phyloP scores from a whole-genome alignment of 2,329 filamentous ascomycete genomes.

The Plenodomus lindquistii region DNA sequence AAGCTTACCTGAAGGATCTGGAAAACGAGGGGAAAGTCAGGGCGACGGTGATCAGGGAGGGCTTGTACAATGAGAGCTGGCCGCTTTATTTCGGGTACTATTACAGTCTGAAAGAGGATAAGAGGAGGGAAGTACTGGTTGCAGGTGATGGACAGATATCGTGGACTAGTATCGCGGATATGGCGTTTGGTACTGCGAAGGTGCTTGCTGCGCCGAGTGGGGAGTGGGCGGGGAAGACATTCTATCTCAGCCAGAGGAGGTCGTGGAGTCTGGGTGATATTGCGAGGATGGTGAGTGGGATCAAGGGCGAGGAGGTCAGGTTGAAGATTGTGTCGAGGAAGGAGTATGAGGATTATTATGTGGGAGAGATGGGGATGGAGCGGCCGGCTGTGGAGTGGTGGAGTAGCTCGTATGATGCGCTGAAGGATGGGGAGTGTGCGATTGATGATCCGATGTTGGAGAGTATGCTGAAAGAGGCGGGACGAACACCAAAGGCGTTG shows the following conservation, averaged over 20 bases:
- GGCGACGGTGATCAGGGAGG: constrained; percentile 49
- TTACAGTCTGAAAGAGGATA: constrained; percentile 38
- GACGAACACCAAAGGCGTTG: constrained; percentile 41
- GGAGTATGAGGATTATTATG: constrained; percentile 49
- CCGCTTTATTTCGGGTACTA: constrained; percentile 54
- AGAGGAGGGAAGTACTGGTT: constrained; percentile 43
- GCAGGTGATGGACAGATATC: constrained; percentile 49
- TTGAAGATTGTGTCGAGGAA: constrained; percentile 44
- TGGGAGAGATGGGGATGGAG: constrained; percentile 41
- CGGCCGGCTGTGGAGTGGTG: constrained; percentile 50
- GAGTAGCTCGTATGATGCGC: constrained; percentile 51
- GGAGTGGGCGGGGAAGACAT: constrained; percentile 41
- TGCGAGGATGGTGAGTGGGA: constrained; percentile 32
- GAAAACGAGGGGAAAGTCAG: constrained; percentile 20
- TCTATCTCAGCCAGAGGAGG: constrained; percentile 44
- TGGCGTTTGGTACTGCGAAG: constrained; percentile 49
- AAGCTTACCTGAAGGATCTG: constrained; percentile 43
- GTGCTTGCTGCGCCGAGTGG: constrained; percentile 40
- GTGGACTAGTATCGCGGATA: constrained; percentile 51
- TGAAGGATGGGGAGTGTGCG: constrained; percentile 48
- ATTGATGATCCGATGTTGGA: constrained; percentile 50
- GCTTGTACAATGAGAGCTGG: constrained; percentile 54
- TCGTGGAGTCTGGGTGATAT: constrained; percentile 34
- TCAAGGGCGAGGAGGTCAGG: constrained; percentile 32
- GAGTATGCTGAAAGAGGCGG: constrained; percentile 40